Evolutionary conservation across 805 yeast species (phyloP).

Genomic region (Lipomyces orientalis): DNA sequence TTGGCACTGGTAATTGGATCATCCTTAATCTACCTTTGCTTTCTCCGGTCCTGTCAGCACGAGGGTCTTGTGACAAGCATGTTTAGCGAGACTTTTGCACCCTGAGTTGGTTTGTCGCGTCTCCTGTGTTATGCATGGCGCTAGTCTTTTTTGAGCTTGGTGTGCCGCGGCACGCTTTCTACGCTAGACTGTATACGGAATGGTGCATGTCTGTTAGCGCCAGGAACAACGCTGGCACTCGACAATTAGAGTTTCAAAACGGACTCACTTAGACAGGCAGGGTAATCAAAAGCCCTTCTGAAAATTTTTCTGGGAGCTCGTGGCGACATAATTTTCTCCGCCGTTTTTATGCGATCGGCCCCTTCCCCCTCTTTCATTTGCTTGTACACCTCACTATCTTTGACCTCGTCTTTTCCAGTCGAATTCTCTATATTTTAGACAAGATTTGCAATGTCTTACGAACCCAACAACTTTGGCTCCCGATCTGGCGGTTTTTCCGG

Average conservation of each 20-base stretch:
- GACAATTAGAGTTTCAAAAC: background rate
- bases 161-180: no score
- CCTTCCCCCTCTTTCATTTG: background rate
- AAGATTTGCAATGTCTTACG: conserved; percentile 19
- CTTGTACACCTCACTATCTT: background rate
- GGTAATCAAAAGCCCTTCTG: background rate
- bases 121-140: background rate
- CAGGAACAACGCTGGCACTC: background rate
- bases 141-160: background rate
- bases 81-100: background rate
- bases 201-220: background rate
- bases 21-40: no score
- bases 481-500: conserved; percentile 26
- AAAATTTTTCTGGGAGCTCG: background rate
- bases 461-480: conserved; percentile 12
- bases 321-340: background rate
- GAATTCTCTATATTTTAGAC: background rate
- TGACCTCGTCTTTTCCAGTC: background rate
- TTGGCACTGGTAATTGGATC: background rate
- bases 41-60: background rate
- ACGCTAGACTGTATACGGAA: background rate
- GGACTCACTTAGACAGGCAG: background rate
- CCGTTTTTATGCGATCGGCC: background rate
- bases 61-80: background rate
- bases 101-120: no score